Evolutionary conservation across 2,329 filamentous ascomycete genomes (phyloP).

Genomic region (Apiospora koreana): DNA sequence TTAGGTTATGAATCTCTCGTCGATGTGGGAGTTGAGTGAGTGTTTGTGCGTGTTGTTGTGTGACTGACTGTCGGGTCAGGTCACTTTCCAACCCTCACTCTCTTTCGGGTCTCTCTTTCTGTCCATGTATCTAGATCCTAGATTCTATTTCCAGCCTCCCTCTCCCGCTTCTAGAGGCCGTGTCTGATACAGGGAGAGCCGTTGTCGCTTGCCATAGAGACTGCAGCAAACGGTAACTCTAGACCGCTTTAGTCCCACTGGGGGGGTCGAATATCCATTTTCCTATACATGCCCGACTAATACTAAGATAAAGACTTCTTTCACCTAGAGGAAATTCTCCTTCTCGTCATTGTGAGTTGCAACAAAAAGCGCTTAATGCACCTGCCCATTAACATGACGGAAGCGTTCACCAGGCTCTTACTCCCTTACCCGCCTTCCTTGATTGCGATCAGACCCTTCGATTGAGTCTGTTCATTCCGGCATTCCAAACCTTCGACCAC

Average conservation of each 20-base stretch:
- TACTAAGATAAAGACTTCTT: slow-evolving; percentile 7
- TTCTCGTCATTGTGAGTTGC: slow-evolving; percentile 35
- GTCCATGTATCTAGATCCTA: not conserved
- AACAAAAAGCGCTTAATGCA: not conserved
- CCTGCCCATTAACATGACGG: slow-evolving; percentile 12
- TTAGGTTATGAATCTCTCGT: not conserved
- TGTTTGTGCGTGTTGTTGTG: no score
- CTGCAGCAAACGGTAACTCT: slow-evolving; percentile 5
- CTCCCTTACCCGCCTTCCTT: not conserved
- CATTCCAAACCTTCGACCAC: not conserved
- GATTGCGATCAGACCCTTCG: not conserved
- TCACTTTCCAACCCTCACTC: not conserved
- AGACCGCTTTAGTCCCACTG: slow-evolving; percentile 9
- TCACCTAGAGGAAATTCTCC: slow-evolving; percentile 18
- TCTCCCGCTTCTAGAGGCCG: not conserved
- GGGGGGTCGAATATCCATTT: not conserved
- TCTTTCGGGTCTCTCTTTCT: slow-evolving; percentile 1
- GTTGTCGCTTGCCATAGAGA: not conserved
- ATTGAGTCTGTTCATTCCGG: slow-evolving; percentile 7
- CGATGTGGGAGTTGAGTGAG: not conserved
- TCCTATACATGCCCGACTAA: slow-evolving; percentile 8
- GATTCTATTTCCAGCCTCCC: not conserved
- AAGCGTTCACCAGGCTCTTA: slow-evolving; percentile 8
- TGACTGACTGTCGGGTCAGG: not conserved
- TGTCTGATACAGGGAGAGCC: slow-evolving; percentile 1